Evolutionary conservation across 257 asterid genomes (phyloP), one percentile per base, ranked within the genome.

Genomic region (Linderniella brevidens): DNA sequence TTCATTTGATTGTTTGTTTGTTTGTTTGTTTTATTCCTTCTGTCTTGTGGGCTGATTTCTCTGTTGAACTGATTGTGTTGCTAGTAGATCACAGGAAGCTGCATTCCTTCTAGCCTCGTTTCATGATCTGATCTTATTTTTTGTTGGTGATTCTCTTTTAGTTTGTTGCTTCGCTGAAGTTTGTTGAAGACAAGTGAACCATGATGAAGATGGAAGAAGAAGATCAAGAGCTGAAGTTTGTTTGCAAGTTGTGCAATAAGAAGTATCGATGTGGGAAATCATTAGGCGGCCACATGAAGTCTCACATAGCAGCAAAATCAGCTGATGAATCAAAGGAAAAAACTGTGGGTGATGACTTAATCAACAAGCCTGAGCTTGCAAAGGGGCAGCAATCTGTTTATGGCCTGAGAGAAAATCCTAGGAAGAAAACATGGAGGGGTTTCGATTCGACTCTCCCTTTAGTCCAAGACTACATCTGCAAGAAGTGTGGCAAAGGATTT

Each of bases 401-500:
- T 57, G 92, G 72, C 0, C 68, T 87, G 5, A 66, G 95, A 48
- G 97, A 87, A 54, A 87, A 87, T 64, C 97, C 97, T 47, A 25
- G 32, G 32, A 83, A 67, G 79, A 87, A 78, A 58, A 76, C 98
- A 1, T 76, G 86, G 93, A 76, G 94, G 32, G 85, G 78, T 13
- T 76, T 47, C 10, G 82, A 65, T 69, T 54, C 76, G 0, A 66
- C 58, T 20, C 50, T 49, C 20, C 85, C 82, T 13, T 36, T 66
- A 58, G 63, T 72, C 16, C 69, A 58, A 53, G 94, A 76, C 49
- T 75, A 53, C 53, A 56, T 84, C 13, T 88, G 98, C 63, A 86
- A 80, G 63, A 93, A 78, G 77, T 88, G 98, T 61, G 95, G 98
- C 20, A 88, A 88, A 66, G 79, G 77, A 56, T 88, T 88, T 71